phyloP scores from a whole-genome alignment of 164 flowering plant genomes.

The Euptelea pleiosperma region DNA sequence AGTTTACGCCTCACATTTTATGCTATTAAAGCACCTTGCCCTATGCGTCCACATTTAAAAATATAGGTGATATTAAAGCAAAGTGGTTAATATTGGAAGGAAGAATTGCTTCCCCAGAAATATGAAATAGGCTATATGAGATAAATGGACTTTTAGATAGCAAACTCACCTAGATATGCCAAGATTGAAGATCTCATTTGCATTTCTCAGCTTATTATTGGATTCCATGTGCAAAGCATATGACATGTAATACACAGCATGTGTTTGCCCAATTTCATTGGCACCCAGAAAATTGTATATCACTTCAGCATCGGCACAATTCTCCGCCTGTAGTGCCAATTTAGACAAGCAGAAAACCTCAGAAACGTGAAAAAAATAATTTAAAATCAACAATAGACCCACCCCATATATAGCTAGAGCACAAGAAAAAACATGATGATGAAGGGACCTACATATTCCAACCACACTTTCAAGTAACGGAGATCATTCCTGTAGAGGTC shows the following conservation, averaged over 20 bases:
- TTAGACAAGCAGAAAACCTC: neutral
- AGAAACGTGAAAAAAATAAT: neutral
- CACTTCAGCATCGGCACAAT: constrained; percentile 82
- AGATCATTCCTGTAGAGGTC: constrained; percentile 77
- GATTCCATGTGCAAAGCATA: constrained; percentile 81
- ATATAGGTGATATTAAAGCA: too few species aligned
- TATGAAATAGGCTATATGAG: neutral
- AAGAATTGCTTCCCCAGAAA: neutral
- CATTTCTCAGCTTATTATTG: constrained; percentile 60
- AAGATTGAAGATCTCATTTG: constrained; percentile 64
- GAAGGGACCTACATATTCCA: constrained; percentile 75
- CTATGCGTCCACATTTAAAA: too few species aligned
- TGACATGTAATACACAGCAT: constrained; percentile 60
- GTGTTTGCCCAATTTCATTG: constrained; percentile 74
- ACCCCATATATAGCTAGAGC: neutral
- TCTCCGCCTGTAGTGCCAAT: constrained; percentile 64
- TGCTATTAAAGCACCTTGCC: too few species aligned
- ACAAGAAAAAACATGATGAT: neutral
- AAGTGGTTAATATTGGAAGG: neutral
- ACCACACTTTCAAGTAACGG: constrained; percentile 90
- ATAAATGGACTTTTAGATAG: neutral
- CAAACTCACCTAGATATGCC: constrained; percentile 66
- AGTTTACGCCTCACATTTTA: too few species aligned
- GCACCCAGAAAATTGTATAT: constrained; percentile 73
- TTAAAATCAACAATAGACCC: neutral